phyloP scores from a whole-genome alignment of 176 grass and related monocot species.

The Triticum aestivum region DNA sequence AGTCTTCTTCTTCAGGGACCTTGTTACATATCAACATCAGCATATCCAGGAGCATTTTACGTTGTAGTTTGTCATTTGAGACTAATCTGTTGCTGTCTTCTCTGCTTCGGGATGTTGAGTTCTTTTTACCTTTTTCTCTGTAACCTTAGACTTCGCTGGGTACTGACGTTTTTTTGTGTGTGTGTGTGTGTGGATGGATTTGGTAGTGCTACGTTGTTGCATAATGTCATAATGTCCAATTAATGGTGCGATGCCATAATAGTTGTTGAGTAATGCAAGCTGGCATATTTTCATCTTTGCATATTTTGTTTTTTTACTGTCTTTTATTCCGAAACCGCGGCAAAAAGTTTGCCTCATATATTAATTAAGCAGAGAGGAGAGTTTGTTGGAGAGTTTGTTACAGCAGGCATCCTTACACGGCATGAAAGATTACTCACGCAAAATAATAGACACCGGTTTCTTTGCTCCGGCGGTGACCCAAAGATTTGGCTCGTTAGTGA shows the following conservation, averaged over 20 bases:
- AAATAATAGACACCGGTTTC: too few relatives aligned
- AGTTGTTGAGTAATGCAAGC: slow-evolving; percentile 7
- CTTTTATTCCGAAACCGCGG: too few relatives aligned
- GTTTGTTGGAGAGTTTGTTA: too few relatives aligned
- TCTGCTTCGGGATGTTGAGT: background rate
- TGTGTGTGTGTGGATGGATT: slow-evolving; percentile 38
- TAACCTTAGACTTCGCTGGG: slow-evolving; percentile 36
- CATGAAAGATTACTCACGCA: too few relatives aligned
- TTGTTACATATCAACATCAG: slow-evolving; percentile 30
- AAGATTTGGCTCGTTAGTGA: too few relatives aligned
- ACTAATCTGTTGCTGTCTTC: slow-evolving; percentile 28
- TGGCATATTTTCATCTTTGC: background rate
- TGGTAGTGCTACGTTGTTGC: slow-evolving; percentile 7
- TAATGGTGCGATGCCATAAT: background rate
- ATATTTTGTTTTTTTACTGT: too few relatives aligned
- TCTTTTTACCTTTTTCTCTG: background rate
- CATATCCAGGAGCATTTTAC: slow-evolving; percentile 17
- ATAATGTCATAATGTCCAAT: slow-evolving; percentile 16
- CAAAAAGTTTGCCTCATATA: too few relatives aligned
- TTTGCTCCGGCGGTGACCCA: too few relatives aligned
- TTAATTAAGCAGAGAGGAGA: too few relatives aligned
- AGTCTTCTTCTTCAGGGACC: background rate
- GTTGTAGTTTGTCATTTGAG: slow-evolving; percentile 26
- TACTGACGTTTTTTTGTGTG: slow-evolving; percentile 28
- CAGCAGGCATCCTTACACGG: too few relatives aligned